Conservation (phyloP, 257 asterid genomes). For the Dorcoceras hygrometricum region DNA sequence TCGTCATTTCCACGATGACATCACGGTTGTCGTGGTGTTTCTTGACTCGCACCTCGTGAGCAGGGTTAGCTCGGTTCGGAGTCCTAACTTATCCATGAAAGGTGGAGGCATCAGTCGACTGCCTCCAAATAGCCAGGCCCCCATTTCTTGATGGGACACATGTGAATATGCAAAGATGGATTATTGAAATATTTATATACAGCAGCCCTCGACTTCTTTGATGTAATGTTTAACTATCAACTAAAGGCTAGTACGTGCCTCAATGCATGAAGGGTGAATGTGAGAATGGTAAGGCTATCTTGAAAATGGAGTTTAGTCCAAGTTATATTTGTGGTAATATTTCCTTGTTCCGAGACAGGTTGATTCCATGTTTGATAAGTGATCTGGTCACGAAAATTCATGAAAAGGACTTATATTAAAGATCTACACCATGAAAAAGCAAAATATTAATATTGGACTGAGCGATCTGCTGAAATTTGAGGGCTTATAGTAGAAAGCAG, state of each 20-base stretch:
- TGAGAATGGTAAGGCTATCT: not conserved
- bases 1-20: constrained; percentile 47
- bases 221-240: not conserved
- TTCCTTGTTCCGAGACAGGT: not conserved
- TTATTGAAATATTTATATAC: not conserved
- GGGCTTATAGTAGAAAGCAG: too few relatives aligned
- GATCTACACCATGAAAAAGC: too few relatives aligned
- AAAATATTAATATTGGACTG: too few relatives aligned
- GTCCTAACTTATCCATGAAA: not conserved
- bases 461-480: not conserved
- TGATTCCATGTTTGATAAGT: too few relatives aligned
- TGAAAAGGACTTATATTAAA: too few relatives aligned
- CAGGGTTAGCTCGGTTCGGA: not conserved
- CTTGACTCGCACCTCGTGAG: constrained; percentile 17
- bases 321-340: not conserved
- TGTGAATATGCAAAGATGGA: not conserved
- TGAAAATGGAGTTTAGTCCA: too few relatives aligned
- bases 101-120: not conserved
- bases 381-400: too few relatives aligned
- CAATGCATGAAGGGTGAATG: not conserved
- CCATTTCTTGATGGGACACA: not conserved
- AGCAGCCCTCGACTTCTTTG: not conserved
- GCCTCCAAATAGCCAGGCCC: not conserved
- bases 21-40: constrained; percentile 41
- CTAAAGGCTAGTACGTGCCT: not conserved